Percentiles rank a stretch among this genome's conserved stretches.
phyloP scores from a whole-genome alignment of 371 early-diverging fungal species.

The Actinomortierella wolfii region DNA sequence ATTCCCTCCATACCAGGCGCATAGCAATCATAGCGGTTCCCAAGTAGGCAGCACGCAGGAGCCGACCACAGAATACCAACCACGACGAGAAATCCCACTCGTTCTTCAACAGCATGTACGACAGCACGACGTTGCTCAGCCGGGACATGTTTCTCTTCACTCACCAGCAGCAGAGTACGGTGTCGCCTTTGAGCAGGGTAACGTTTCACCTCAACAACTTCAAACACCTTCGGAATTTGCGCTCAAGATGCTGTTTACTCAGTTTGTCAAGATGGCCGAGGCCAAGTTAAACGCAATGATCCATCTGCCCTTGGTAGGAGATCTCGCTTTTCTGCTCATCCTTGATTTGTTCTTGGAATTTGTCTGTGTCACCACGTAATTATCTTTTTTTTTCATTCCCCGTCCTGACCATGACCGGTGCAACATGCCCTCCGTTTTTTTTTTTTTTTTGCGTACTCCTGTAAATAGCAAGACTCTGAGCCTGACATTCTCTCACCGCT shows the following conservation, averaged over 20 bases:
- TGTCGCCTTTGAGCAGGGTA: neutral
- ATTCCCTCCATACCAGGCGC: constrained; percentile 6
- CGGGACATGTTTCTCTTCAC: constrained; percentile 11
- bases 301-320: constrained; percentile 40
- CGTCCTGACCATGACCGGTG: neutral
- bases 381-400: no score
- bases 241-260: constrained; percentile 55
- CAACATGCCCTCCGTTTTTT: neutral
- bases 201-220: constrained; percentile 27
- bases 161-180: neutral
- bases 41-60: constrained; percentile 27
- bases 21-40: constrained; percentile 13
- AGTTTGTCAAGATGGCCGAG: constrained; percentile 61
- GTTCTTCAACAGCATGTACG: constrained; percentile 18
- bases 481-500: constrained; percentile 45
- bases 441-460: constrained; percentile 1
- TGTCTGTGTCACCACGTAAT: neutral
- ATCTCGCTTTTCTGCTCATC: neutral
- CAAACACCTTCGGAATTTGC: constrained; percentile 53
- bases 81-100: constrained; percentile 16
- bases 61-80: neutral
- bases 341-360: neutral
- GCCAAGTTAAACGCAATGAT: constrained; percentile 51
- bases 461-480: constrained; percentile 45
- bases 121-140: constrained; percentile 26